Evolutionary conservation across 805 yeast species (phyloP), one percentile per base, ranked within the genome.

Genomic region (Kurtzmaniella cleridarum): DNA sequence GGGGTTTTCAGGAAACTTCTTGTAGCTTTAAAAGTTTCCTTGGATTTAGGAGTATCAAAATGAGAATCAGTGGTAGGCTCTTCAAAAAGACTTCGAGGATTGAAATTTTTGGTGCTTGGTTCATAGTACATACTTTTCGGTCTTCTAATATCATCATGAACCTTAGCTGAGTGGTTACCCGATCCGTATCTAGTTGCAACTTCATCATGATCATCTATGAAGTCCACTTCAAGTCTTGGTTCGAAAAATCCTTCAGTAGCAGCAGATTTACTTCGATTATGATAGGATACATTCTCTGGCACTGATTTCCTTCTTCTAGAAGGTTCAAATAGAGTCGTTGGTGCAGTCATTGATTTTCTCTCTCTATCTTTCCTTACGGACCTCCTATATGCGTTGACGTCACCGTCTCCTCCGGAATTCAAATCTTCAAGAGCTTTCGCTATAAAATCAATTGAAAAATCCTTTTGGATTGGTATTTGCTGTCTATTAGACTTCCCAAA

Each of bases 341-440:
- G 49, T 4, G 43, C 44, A 9, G 53, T 46, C 26, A 32, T 43
- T 13, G 50, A 44, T 18, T 44, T 41, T 13, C 40, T 43, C 17
- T 44, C 47, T 15, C 41, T 46, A 14, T 52, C 47, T 8, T 47
- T 36, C 17, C 74, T 46, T 12, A 66, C 65, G 2, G 72, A 66
- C 37, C 59, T 51, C 40, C 74, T 51, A 44, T 60, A 69, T 45
- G 59, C 63, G 33, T 54, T 62, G 29, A 69, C 53, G 41, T 69
- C 73, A 9, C 74, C 73, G 40, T 69, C 55, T 5, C 74, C 74
- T 10, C 74, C 74, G 1, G 59, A 49, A 41, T 67, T 66, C 45
- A 69, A 59, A 47, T 69, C 74, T 44, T 69, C 73, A 27, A 69
- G 50, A 1, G 73, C 73, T 40, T 68, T 66, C 11, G 74, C 73